Evolutionary conservation across 805 yeast genomes (phyloP), one percentile per base, ranked within the genome.

Genomic region (Kluyveromyces wickerhamii): DNA sequence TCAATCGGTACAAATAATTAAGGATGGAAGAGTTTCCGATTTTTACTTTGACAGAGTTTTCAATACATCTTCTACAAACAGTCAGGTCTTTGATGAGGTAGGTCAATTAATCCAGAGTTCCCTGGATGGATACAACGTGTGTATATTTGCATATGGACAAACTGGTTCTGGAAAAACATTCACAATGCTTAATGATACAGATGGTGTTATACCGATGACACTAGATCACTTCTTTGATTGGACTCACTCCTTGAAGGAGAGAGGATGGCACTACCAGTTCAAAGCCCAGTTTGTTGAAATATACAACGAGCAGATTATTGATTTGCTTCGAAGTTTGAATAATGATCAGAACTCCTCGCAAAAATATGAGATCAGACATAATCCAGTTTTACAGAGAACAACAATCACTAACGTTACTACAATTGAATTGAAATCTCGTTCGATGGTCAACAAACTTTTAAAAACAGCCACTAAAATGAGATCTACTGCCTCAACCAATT

Each of bases 61-160:
- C 49, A 68, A 65, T 21, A 67, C 69, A 34, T 43, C 47, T 1
- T 58, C 70, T 7, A 51, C 70, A 2, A 89, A 89, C 52, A 45
- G 43, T 1, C 79, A 73, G 17, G 71, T 92, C 0, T 92, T 87
- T 57, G 79, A 74, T 20, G 98, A 89, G 49, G 72, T 89, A 1
- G 78, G 92, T 2, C 95, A 87, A 54, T 59, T 89, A 15, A 77
- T 89, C 2, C 95, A 86, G 54, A 85, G 72, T 63, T 77, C 94
- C 1, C 56, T 88, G 10, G 94, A 89, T 58, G 98, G 98, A 0
- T 77, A 68, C 50, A 86, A 86, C 47, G 95, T 87, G 3, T 87
- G 96, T 57, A 84, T 92, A 2, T 86, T 89, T 63, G 95, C 97
- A 0, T 89, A 92, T 55, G 98, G 98, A 1, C 98, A 89, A 58